Percentiles rank a stretch among this genome's conserved stretches.
These are phyloP conservation scores for Vitis labrusca DNA, from an alignment of 164 flowering plant genomes.

Conservation along the genomic window DNA sequence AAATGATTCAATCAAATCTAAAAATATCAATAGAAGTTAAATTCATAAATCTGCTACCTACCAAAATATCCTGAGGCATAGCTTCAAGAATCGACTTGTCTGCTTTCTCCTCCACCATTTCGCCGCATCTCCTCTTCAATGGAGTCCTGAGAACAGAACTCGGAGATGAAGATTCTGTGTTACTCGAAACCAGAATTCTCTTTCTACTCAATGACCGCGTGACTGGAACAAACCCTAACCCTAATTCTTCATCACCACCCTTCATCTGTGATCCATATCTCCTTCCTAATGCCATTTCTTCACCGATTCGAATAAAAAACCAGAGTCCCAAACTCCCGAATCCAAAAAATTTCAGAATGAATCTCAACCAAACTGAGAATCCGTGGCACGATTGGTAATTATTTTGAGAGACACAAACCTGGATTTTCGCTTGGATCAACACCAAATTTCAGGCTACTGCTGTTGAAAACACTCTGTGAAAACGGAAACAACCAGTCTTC, in stretches of 20 bases:
- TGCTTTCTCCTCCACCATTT: neutral
- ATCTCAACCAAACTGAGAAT: neutral
- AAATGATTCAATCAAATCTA: neutral
- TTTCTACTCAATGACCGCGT: conserved; percentile 53
- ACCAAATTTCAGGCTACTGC: too few relatives aligned
- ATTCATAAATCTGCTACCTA: conserved; percentile 18
- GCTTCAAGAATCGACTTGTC: conserved; percentile 44
- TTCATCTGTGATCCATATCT: conserved; percentile 11
- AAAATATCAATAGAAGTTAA: neutral
- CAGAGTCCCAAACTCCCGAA: neutral
- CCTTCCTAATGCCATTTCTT: conserved; percentile 26
- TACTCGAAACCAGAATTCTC: conserved; percentile 39
- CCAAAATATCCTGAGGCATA: conserved; percentile 72
- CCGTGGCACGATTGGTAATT: neutral
- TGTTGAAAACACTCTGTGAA: too few relatives aligned
- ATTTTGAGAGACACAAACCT: too few relatives aligned
- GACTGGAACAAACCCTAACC: conserved; percentile 31
- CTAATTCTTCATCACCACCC: conserved; percentile 16
- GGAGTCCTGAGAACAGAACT: conserved; percentile 21
- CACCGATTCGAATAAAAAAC: neutral
- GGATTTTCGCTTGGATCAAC: too few relatives aligned
- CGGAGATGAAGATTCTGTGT: conserved; percentile 6
- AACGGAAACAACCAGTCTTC: too few relatives aligned
- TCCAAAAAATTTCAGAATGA: neutral
- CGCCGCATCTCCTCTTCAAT: conserved; percentile 27